These are phyloP conservation scores for Lichenothelia convexa DNA, from an alignment of 495 filamentous ascomycete genomes.

Conservation along the genomic window DNA sequence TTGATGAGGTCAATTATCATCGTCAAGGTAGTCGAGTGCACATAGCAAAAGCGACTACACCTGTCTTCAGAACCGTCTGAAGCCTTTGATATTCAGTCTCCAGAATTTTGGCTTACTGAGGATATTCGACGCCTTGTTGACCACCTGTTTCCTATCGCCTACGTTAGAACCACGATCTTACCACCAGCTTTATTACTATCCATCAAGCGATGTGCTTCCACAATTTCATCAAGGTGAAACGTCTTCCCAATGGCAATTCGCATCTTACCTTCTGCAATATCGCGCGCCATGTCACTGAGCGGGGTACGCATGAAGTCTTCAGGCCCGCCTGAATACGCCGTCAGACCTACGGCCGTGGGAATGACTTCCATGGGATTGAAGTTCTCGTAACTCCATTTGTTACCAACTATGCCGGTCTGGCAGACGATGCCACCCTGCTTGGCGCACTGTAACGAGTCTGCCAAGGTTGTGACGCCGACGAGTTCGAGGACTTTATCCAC, in stretches of 20 bases:
- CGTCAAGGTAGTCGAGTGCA: too few relatives aligned
- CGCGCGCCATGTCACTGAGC: conserved; percentile 25
- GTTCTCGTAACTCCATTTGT: conserved; percentile 27
- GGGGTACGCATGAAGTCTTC: conserved; percentile 30
- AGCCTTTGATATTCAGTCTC: too few relatives aligned
- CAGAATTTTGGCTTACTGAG: too few relatives aligned
- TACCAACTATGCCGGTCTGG: conserved; percentile 33
- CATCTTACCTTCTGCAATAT: conserved; percentile 21
- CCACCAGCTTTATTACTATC: conserved; percentile 16
- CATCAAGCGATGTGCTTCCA: conserved; percentile 25
- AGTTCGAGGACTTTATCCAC: conserved; percentile 34
- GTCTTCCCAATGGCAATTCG: conserved; percentile 27
- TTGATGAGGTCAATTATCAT: too few relatives aligned
- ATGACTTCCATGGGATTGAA: conserved; percentile 30
- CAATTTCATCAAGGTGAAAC: conserved; percentile 33
- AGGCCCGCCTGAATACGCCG: conserved; percentile 25
- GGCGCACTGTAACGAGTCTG: conserved; percentile 26
- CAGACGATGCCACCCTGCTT: conserved; percentile 27
- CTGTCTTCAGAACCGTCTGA: too few relatives aligned
- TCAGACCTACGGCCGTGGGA: conserved; percentile 26
- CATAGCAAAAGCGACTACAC: too few relatives aligned
- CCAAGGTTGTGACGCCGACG: conserved; percentile 23
- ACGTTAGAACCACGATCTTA: conserved; percentile 17
- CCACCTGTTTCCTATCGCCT: too few relatives aligned
- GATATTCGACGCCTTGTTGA: too few relatives aligned